Conservation (phyloP, 2,329 filamentous ascomycete species). For the Annulohypoxylon truncatum region DNA sequence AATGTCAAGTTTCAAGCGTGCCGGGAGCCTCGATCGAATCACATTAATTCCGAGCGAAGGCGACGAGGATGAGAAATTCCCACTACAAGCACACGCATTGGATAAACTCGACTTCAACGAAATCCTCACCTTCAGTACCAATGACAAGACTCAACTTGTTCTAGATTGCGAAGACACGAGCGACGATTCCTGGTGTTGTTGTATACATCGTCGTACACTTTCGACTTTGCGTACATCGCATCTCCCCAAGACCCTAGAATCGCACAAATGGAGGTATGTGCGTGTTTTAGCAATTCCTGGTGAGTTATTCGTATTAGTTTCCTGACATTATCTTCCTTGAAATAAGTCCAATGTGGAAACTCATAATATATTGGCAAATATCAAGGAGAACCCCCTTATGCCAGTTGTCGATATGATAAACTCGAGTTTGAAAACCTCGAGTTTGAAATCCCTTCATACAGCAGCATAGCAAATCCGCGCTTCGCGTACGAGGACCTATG, state of each 20-base stretch:
- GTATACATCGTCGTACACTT: background rate
- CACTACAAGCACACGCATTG: background rate
- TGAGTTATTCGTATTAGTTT: background rate
- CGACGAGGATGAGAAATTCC: background rate
- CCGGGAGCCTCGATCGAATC: background rate
- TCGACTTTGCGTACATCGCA: background rate
- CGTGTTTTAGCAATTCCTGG: background rate
- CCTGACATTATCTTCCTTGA: too few species aligned
- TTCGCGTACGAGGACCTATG: constrained; percentile 12
- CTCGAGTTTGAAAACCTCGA: background rate
- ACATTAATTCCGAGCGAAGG: background rate
- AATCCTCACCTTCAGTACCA: background rate
- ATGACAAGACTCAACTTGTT: background rate
- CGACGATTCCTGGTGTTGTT: background rate
- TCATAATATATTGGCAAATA: background rate
- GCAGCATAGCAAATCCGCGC: background rate
- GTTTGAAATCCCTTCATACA: background rate
- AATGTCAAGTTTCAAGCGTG: background rate
- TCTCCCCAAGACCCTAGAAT: background rate
- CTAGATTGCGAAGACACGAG: background rate
- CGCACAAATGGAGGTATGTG: background rate
- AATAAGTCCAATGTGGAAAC: background rate
- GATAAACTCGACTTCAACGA: background rate
- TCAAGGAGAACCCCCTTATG: background rate
- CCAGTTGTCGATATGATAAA: background rate